Evolutionary conservation across 768 basidiomycete species (phyloP).

Genomic region (Kwoniella europaea): DNA sequence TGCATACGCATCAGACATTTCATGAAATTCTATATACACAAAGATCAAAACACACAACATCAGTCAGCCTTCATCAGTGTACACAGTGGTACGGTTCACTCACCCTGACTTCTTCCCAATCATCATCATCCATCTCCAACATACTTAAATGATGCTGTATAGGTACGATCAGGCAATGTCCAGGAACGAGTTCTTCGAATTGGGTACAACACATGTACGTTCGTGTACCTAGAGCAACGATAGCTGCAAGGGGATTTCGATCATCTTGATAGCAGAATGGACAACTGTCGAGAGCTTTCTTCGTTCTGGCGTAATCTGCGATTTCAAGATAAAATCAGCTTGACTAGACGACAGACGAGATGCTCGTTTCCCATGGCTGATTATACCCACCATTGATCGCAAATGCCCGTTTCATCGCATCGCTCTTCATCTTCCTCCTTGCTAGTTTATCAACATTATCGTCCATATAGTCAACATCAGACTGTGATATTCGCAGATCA

Average conservation of each 20-base stretch:
- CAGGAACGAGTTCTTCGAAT: conserved; percentile 83
- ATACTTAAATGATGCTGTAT: conserved; percentile 89
- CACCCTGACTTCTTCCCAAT: conserved; percentile 96
- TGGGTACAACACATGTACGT: conserved; percentile 88
- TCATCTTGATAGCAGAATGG: conserved; percentile 90
- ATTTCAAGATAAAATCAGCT: too few relatives aligned
- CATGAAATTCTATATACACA: conserved; percentile 67
- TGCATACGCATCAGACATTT: conserved; percentile 97
- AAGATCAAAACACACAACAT: neutral
- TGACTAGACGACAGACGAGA: too few relatives aligned
- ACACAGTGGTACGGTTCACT: conserved; percentile 41
- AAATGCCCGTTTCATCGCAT: conserved; percentile 95
- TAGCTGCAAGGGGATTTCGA: conserved; percentile 79
- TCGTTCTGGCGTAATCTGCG: conserved; percentile 90
- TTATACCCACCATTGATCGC: conserved; percentile 92
- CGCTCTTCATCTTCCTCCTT: conserved; percentile 91
- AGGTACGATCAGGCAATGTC: conserved; percentile 94
- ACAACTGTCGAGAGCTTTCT: conserved; percentile 83
- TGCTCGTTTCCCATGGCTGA: too few relatives aligned
- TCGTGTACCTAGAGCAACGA: conserved; percentile 88
- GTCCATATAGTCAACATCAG: conserved; percentile 91
- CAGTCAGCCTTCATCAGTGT: neutral
- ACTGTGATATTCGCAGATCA: conserved; percentile 60
- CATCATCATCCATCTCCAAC: conserved; percentile 93
- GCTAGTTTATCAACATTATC: conserved; percentile 93